Conservation (phyloP, 805 yeast species). For the Cyberlindnera maclurae region DNA sequence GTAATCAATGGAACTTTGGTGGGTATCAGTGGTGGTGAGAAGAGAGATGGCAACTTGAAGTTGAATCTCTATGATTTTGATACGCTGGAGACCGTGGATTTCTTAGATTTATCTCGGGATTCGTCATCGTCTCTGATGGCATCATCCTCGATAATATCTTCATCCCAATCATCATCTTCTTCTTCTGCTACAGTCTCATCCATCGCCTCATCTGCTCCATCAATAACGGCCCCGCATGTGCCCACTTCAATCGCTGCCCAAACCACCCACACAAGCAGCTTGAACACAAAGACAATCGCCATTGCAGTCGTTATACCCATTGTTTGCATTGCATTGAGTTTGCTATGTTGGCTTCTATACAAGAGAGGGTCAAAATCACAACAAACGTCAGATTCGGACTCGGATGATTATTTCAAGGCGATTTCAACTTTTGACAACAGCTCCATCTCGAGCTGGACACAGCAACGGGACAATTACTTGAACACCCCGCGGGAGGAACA, state of each 20-base stretch:
- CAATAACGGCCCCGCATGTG: background rate
- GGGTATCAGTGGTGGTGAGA: slow-evolving; percentile 30
- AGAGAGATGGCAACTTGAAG: slow-evolving; percentile 21
- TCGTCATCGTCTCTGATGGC: background rate
- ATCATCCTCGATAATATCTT: background rate
- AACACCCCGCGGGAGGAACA: too few species aligned
- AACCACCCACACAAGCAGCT: background rate
- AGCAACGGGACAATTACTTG: slow-evolving; percentile 16
- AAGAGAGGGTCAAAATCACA: background rate
- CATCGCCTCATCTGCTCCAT: background rate
- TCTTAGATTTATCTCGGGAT: background rate
- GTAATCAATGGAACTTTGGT: slow-evolving; percentile 44
- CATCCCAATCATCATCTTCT: background rate
- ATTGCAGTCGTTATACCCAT: slow-evolving; percentile 23
- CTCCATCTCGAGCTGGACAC: slow-evolving; percentile 21
- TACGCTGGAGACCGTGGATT: slow-evolving; percentile 27
- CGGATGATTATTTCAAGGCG: slow-evolving; percentile 17
- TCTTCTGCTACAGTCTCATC: background rate
- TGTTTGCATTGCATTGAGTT: slow-evolving; percentile 14
- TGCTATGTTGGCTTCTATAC: slow-evolving; percentile 8
- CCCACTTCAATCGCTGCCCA: background rate
- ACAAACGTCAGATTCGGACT: slow-evolving; percentile 7
- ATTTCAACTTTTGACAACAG: slow-evolving; percentile 17
- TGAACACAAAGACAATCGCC: slow-evolving; percentile 1
- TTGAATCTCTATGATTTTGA: slow-evolving; percentile 37